Conservation (phyloP, 1,139 yeast species). For the Candida sp. region DNA sequence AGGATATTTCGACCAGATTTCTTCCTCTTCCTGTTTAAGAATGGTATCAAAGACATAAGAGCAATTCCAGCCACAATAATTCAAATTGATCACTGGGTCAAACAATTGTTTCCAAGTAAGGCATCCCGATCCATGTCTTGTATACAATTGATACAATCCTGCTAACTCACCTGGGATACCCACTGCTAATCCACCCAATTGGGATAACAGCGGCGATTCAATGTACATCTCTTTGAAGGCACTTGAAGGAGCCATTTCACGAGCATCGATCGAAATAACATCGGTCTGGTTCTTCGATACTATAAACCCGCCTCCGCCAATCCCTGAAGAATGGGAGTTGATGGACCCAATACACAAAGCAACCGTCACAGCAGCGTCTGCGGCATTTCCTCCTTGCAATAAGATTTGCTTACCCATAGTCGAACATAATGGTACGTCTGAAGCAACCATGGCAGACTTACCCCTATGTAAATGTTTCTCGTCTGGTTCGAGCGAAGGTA, state of each 20-base stretch:
- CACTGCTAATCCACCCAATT: slow-evolving; percentile 79
- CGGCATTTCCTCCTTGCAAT: slow-evolving; percentile 69
- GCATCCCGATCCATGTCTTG: slow-evolving; percentile 65
- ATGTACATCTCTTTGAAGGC: slow-evolving; percentile 69
- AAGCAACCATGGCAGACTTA: slow-evolving; percentile 63
- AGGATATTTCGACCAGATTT: slow-evolving; percentile 28
- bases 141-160: slow-evolving; percentile 65
- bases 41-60: slow-evolving; percentile 42
- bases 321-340: slow-evolving; percentile 82
- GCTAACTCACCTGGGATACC: slow-evolving; percentile 90
- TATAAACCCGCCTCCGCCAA: slow-evolving; percentile 90
- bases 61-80: slow-evolving; percentile 65
- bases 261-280: slow-evolving; percentile 71
- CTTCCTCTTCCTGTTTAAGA: slow-evolving; percentile 16
- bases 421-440: slow-evolving; percentile 74
- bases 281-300: slow-evolving; percentile 46
- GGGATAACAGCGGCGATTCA: slow-evolving; percentile 39
- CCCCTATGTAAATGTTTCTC: slow-evolving; percentile 27
- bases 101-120: slow-evolving; percentile 72
- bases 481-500: slow-evolving; percentile 34
- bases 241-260: slow-evolving; percentile 78
- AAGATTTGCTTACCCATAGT: slow-evolving; percentile 62
- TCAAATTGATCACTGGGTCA: slow-evolving; percentile 70
- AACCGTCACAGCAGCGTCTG: slow-evolving; percentile 89
- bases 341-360: slow-evolving; percentile 85